Conservation (phyloP, 2,329 filamentous ascomycete species). For the Fusarium hostae region DNA sequence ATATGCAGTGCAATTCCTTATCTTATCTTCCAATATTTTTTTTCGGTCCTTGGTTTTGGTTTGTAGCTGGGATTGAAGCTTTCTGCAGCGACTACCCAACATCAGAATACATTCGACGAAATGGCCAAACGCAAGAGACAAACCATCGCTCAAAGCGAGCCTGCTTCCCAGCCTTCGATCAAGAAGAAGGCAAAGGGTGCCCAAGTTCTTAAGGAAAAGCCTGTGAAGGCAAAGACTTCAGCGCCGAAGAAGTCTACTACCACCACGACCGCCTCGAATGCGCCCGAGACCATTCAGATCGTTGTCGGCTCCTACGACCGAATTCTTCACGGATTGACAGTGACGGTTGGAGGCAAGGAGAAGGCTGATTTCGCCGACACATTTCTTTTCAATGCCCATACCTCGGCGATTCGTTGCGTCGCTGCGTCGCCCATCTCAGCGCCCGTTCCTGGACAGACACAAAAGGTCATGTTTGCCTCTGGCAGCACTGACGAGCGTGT, state of each 20-base stretch:
- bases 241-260: constrained; percentile 37
- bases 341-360: constrained; percentile 63
- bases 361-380: constrained; percentile 83
- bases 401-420: constrained; percentile 88
- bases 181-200: constrained; percentile 47
- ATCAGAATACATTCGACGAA: constrained; percentile 23
- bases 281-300: constrained; percentile 78
- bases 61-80: constrained; percentile 11
- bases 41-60: constrained; percentile 20
- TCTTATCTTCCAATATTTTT: constrained; percentile 50
- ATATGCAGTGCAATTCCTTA: constrained; percentile 39
- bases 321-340: constrained; percentile 88
- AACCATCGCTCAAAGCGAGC: constrained; percentile 44
- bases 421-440: constrained; percentile 83
- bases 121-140: constrained; percentile 65
- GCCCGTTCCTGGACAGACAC: constrained; percentile 68
- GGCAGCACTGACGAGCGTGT: constrained; percentile 94
- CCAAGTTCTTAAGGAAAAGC: constrained; percentile 27
- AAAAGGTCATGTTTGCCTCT: constrained; percentile 89
- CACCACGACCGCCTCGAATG: constrained; percentile 32
- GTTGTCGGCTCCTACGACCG: constrained; percentile 94
- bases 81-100: constrained; percentile 13
- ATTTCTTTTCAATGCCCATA: constrained; percentile 95
- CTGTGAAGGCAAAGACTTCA: constrained; percentile 22
- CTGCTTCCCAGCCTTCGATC: constrained; percentile 35